phyloP scores from a whole-genome alignment of 768 basidiomycete genomes.

The Pleurotus eryngii region DNA sequence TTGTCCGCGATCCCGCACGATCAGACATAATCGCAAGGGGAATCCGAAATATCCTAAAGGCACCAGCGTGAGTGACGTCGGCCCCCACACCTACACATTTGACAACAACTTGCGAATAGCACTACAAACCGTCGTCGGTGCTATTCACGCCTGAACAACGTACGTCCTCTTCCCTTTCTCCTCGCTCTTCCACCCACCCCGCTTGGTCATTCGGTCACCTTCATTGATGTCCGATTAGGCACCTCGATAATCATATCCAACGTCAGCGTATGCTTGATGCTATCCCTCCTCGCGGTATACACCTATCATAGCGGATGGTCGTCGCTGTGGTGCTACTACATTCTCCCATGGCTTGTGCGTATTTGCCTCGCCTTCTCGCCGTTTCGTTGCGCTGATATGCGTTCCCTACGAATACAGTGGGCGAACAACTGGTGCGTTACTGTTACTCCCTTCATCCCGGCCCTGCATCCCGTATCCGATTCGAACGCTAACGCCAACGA shows the following conservation, averaged over 20 bases:
- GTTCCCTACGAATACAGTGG: not conserved
- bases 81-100: too few species aligned
- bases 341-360: slow-evolving; percentile 46
- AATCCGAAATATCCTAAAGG: slow-evolving; percentile 39
- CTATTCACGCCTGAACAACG: slow-evolving; percentile 46
- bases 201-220: not conserved
- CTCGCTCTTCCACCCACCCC: too few species aligned
- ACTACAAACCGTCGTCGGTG: slow-evolving; percentile 39
- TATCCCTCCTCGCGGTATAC: slow-evolving; percentile 29
- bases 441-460: not conserved
- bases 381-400: not conserved
- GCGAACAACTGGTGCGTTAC: slow-evolving; percentile 9
- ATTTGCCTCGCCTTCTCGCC: not conserved
- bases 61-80: slow-evolving; percentile 40
- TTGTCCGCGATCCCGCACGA: not conserved
- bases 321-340: slow-evolving; percentile 37
- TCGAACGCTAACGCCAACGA: too few species aligned
- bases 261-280: slow-evolving; percentile 35
- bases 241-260: slow-evolving; percentile 39
- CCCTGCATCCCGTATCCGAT: too few species aligned
- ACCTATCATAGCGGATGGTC: slow-evolving; percentile 26
- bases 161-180: slow-evolving; percentile 14
- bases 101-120: slow-evolving; percentile 27
- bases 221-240: slow-evolving; percentile 17
- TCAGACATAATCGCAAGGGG: slow-evolving; percentile 43